Evolutionary conservation across 225 moss, liverwort and hornwort species (phyloP), one percentile per base, ranked within the genome.

Genomic region (Neckera pumila): DNA sequence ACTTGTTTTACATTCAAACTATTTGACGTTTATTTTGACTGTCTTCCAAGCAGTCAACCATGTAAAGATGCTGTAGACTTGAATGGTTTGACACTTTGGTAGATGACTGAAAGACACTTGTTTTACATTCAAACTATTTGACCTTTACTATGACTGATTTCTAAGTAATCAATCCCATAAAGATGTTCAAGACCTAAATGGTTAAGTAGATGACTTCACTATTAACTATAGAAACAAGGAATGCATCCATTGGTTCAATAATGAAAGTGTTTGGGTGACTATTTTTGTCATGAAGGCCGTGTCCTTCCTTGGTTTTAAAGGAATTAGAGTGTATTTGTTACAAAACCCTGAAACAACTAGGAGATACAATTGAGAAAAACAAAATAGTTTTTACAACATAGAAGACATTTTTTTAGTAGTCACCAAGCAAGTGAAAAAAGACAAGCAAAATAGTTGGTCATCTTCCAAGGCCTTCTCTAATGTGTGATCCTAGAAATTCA

Each of bases 241-340:
- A 17, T 72, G 6, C 3, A 43, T 3, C 15, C 3, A 28, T 10
- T 28, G 14, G 3, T 18, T 1, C 2, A 30, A 28, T 3, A 28
- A 73, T 73, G 0, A 17, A 1, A 45, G 6, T 30, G 1, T 18
- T 31, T 30, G 18, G 11, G 19, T 31, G 19, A 19, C 12, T 31
- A 19, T 2, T 10, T 43, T 72, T 9, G 14, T 70, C 1, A 5
- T 3, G 2, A 16, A 14, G 62, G 16, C 2, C 0, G 1, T 8
- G 7, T 62, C 16, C 7, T 30, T 15, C 14, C 14, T 28, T 1
- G 30, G 6, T 1, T 7, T 62, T 15, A 30, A 61, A 61, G 28
- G 61, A 61, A 8, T 56, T 19, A 54, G 18, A 66, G 20, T 36
- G 11, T 19, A 18, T 34, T 34, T 65, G 6, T 36, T 65, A 20